phyloP scores from a whole-genome alignment of 1,139 yeast genomes.

The Pichia sp. region DNA sequence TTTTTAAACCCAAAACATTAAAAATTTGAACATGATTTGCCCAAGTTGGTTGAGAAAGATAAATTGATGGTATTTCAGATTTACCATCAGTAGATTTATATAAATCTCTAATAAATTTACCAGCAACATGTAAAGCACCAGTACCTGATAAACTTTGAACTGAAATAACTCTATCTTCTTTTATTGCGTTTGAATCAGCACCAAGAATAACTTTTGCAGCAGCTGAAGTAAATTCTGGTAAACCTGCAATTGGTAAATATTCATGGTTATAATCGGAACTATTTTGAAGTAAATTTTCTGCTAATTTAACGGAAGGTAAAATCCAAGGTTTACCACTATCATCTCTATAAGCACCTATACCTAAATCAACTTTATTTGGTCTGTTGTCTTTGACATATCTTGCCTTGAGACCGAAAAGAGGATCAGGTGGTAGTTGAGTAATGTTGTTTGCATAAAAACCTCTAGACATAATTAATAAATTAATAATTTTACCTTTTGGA shows the following conservation, averaged over 20 bases:
- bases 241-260: conserved; percentile 80
- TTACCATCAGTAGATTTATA: conserved; percentile 37
- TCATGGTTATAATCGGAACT: conserved; percentile 80
- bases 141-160: conserved; percentile 92
- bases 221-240: conserved; percentile 57
- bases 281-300: conserved; percentile 51
- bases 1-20: conserved; percentile 55
- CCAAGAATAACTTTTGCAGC: conserved; percentile 84
- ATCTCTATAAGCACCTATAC: conserved; percentile 96
- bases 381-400: conserved; percentile 62
- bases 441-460: conserved; percentile 38
- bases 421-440: conserved; percentile 66
- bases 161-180: conserved; percentile 54
- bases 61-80: conserved; percentile 44
- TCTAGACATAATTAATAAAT: conserved; percentile 15
- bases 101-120: conserved; percentile 58
- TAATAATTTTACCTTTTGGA: background rate
- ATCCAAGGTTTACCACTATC: conserved; percentile 92
- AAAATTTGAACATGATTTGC: conserved; percentile 89
- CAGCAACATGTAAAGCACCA: conserved; percentile 90
- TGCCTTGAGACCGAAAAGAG: conserved; percentile 78
- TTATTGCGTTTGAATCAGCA: conserved; percentile 47
- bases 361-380: conserved; percentile 63
- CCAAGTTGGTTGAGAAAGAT: conserved; percentile 92
- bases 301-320: conserved; percentile 71